Evolutionary conservation across 805 yeast genomes (phyloP), one percentile per base, ranked within the genome.

Genomic region (Phaffomyces antillensis): DNA sequence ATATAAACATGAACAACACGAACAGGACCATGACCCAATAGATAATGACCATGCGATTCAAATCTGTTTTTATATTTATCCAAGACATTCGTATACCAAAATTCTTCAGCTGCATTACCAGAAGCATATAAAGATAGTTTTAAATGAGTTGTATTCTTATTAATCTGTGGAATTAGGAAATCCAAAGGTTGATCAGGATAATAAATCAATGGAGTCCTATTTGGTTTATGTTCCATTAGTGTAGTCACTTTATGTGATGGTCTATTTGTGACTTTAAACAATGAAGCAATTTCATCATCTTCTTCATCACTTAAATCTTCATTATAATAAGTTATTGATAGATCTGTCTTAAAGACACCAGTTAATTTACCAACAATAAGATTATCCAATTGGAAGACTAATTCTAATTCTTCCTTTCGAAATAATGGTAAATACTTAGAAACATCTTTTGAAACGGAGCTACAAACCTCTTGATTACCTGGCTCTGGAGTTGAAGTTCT

Each of bases 401-500:
- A 54, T 7, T 71, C 60, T 7, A 69, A 53, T 4, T 68, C 66
- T 13, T 67, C 52, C 5, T 52, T 41, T 32, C 60, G 50, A 59
- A 87, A 84, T 31, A 86, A 59, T 0, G 66, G 51, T 8, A 70
- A 54, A 57, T 76, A 86, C 15, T 65, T 59, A 3, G 89, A 71
- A 1, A 86, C 73, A 58, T 88, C 96, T 58, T 84, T 86, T 28
- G 72, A 66, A 44, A 73, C 64, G 5, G 62, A 55, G 24, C 84
- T 76, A 51, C 68, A 75, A 10, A 75, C 73, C 3, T 64, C 52
- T 13, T 56, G 58, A 54, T 81, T 63, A 45, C 75, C 74, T 1
- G 96, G 96, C 62, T 87, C 96, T 15, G 85, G 79, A 3, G 96
- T 88, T 3, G 91, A 82, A 1, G 87, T 80, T 62, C 96, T 75